Evolutionary conservation across 2,329 filamentous ascomycete species (phyloP).

Genomic region (Fusarium duplospermum): DNA sequence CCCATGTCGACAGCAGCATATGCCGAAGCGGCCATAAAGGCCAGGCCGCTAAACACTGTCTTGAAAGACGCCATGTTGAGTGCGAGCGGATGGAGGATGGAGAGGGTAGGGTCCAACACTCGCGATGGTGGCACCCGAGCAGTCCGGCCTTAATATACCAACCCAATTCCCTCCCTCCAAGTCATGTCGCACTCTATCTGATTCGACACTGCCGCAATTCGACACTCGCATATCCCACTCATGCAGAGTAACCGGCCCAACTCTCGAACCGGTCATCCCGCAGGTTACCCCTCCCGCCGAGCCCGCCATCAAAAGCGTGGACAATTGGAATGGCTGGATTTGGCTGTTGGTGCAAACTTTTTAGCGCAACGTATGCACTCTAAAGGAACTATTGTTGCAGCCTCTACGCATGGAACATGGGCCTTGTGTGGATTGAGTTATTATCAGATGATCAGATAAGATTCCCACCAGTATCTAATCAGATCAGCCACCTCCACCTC

Average conservation of each 20-base stretch:
- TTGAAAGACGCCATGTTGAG: slow-evolving; percentile 33
- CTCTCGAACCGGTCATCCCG: slow-evolving; percentile 1
- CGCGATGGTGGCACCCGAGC: slow-evolving; percentile 5
- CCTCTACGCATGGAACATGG: slow-evolving; percentile 7
- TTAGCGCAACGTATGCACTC: background rate
- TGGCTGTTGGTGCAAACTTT: background rate
- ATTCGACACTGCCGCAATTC: background rate
- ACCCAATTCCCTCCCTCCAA: slow-evolving; percentile 4
- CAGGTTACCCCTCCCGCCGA: slow-evolving; percentile 9
- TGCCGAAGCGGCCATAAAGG: slow-evolving; percentile 18
- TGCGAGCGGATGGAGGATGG: background rate
- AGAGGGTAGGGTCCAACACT: background rate
- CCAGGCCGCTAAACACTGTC: slow-evolving; percentile 31
- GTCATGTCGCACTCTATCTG: background rate
- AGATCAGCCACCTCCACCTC: slow-evolving; percentile 32
- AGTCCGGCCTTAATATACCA: slow-evolving; percentile 28
- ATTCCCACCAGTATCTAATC: slow-evolving; percentile 40
- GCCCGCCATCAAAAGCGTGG: slow-evolving; percentile 1
- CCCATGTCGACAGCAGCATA: slow-evolving; percentile 21
- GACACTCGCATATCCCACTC: background rate
- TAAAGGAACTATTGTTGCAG: slow-evolving; percentile 13
- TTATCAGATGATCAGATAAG: slow-evolving; percentile 43
- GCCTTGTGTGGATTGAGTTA: slow-evolving; percentile 21
- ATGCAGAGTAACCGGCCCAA: background rate
- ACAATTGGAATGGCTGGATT: slow-evolving; percentile 13